phyloP scores from a whole-genome alignment of 1,284 basidiomycete genomes.

The Termitomyces sp. region DNA sequence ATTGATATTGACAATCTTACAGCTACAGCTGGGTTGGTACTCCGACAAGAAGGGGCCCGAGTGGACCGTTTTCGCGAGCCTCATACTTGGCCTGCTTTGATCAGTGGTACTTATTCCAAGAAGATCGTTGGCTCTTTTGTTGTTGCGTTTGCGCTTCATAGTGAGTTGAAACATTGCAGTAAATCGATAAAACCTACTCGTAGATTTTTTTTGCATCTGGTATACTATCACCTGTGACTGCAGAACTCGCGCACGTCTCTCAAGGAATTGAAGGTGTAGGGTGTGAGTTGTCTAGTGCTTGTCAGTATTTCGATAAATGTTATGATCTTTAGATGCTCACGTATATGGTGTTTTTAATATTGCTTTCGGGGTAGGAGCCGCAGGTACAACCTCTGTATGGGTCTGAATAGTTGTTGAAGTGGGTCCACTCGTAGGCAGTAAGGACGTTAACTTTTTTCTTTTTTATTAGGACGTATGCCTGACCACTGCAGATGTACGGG shows the following conservation, averaged over 20 bases:
- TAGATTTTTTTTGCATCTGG: constrained; percentile 59
- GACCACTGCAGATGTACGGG: constrained; percentile 52
- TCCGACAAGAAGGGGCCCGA: constrained; percentile 59
- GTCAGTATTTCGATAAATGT: not conserved
- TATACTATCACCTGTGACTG: constrained; percentile 52
- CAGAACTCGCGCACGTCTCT: constrained; percentile 59
- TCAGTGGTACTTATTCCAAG: constrained; percentile 54
- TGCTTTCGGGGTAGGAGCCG: constrained; percentile 60
- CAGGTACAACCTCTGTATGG: constrained; percentile 31
- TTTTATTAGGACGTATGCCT: constrained; percentile 1
- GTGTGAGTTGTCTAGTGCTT: constrained; percentile 37
- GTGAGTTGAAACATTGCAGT: constrained; percentile 32
- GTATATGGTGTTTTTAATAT: constrained; percentile 66
- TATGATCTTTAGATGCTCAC: constrained; percentile 47
- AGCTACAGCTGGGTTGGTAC: constrained; percentile 65
- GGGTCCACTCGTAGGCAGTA: constrained; percentile 65
- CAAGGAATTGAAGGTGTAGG: constrained; percentile 54
- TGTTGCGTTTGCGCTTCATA: constrained; percentile 48
- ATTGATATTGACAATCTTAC: not conserved
- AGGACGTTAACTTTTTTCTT: constrained; percentile 26
- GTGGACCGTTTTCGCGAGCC: constrained; percentile 44
- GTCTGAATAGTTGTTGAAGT: constrained; percentile 32
- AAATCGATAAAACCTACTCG: constrained; percentile 2
- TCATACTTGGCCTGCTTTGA: constrained; percentile 63
- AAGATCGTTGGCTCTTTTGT: constrained; percentile 52